Evolutionary conservation across 2,329 filamentous ascomycete species (phyloP).

Genomic region (Curvularia sp.): DNA sequence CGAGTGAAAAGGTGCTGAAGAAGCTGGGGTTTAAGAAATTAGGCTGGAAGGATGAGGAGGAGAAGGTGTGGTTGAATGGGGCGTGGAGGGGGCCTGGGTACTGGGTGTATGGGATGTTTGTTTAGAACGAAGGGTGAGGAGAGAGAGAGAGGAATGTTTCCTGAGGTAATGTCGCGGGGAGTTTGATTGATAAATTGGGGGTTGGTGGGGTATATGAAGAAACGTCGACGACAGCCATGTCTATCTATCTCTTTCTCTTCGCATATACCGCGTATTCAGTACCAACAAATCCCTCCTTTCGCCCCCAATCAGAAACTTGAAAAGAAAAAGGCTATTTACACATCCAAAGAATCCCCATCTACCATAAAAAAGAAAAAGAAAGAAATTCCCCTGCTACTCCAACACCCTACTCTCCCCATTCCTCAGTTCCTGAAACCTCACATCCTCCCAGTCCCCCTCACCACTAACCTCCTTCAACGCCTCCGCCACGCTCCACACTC

Average conservation of each 20-base stretch:
- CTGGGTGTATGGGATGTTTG: conserved; percentile 32
- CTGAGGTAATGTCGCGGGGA: too few relatives aligned
- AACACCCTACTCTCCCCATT: conserved; percentile 65
- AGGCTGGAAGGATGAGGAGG: conserved; percentile 30
- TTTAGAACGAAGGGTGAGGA: conserved; percentile 7
- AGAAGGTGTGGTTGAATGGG: conserved; percentile 34
- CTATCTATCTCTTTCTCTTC: too few relatives aligned
- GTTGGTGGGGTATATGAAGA: too few relatives aligned
- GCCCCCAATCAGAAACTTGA: too few relatives aligned
- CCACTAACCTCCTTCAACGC: conserved; percentile 57
- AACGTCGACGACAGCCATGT: too few relatives aligned
- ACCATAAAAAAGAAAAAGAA: neutral
- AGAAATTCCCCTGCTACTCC: conserved; percentile 33
- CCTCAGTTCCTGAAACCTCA: conserved; percentile 55
- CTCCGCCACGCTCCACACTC: conserved; percentile 53
- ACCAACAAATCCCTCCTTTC: too few relatives aligned
- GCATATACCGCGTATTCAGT: too few relatives aligned
- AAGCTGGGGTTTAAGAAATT: conserved; percentile 37
- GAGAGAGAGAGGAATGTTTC: too few relatives aligned
- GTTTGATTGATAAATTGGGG: too few relatives aligned
- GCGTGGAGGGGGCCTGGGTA: conserved; percentile 33
- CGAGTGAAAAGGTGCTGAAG: conserved; percentile 29
- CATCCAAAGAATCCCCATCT: too few relatives aligned
- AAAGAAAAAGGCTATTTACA: too few relatives aligned
- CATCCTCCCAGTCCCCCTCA: conserved; percentile 48